Percentiles rank a stretch among this genome's conserved stretches.
Conservation (phyloP, 2,329 filamentous ascomycete species). For the Apiospora rasikravindrae region DNA sequence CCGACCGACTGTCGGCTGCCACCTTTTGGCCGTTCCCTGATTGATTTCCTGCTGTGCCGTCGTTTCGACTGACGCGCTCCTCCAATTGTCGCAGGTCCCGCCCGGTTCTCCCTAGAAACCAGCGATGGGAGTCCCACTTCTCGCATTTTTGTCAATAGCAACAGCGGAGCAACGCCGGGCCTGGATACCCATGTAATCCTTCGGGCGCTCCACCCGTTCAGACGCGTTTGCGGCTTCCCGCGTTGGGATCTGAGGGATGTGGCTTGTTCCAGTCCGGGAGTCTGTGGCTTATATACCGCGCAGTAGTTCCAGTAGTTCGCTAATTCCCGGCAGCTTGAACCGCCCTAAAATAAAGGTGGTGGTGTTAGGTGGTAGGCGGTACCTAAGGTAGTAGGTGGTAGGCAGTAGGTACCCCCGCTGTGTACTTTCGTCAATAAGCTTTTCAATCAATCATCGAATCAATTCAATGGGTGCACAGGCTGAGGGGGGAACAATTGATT, state of each 20-base stretch:
- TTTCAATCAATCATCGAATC: background rate
- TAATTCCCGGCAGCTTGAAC: background rate
- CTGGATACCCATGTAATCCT: background rate
- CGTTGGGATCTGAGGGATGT: constrained; percentile 4
- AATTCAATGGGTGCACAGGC: background rate
- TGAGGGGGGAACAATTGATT: background rate
- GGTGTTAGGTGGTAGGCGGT: background rate
- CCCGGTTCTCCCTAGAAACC: constrained; percentile 30
- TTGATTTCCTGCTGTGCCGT: constrained; percentile 26
- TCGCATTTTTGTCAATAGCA: constrained; percentile 52
- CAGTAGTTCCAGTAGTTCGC: constrained; percentile 1
- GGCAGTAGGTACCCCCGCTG: background rate
- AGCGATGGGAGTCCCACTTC: constrained; percentile 33
- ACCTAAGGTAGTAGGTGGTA: background rate
- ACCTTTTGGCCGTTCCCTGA: background rate
- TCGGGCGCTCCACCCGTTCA: background rate
- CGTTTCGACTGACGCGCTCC: constrained; percentile 13
- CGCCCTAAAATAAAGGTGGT: constrained; percentile 8
- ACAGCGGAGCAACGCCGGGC: constrained; percentile 59
- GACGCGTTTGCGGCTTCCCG: constrained; percentile 14
- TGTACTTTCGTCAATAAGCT: background rate
- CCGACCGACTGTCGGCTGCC: background rate
- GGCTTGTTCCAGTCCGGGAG: background rate
- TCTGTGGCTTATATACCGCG: background rate
- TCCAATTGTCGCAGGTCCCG: constrained; percentile 17